phyloP scores from a whole-genome alignment of 805 yeast species.

The Maudiozyma serrabonitensis region DNA sequence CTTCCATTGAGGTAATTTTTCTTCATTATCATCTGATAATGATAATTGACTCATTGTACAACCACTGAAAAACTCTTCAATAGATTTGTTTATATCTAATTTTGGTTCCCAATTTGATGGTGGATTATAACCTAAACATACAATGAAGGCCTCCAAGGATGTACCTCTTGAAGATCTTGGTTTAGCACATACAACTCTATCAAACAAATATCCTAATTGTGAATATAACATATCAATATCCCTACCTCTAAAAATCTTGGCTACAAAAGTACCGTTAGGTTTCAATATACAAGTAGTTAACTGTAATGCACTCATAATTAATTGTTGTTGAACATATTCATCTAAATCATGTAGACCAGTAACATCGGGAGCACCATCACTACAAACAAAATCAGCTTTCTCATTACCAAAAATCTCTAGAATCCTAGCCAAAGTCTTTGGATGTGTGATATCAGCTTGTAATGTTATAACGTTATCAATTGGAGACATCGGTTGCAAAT shows the following conservation, averaged over 20 bases:
- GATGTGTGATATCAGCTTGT: slow-evolving; percentile 97
- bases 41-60: slow-evolving; percentile 18
- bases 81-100: slow-evolving; percentile 45
- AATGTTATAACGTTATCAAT: slow-evolving; percentile 81
- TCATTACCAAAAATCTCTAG: slow-evolving; percentile 80
- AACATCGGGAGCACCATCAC: slow-evolving; percentile 98
- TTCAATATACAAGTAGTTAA: slow-evolving; percentile 81
- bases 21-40: slow-evolving; percentile 4
- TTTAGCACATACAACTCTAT: slow-evolving; percentile 85
- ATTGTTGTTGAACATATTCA: slow-evolving; percentile 93
- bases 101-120: slow-evolving; percentile 76
- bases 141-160: slow-evolving; percentile 87
- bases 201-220: slow-evolving; percentile 82
- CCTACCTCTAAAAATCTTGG: slow-evolving; percentile 92
- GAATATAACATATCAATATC: slow-evolving; percentile 90
- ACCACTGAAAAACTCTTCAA: slow-evolving; percentile 75
- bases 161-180: slow-evolving; percentile 94
- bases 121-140: slow-evolving; percentile 81
- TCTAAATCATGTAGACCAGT: slow-evolving; percentile 95
- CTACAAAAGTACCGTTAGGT: slow-evolving; percentile 89
- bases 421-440: slow-evolving; percentile 70
- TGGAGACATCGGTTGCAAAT: slow-evolving; percentile 95
- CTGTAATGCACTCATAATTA: slow-evolving; percentile 83
- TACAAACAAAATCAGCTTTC: slow-evolving; percentile 89
- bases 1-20: slow-evolving; percentile 30